These are phyloP conservation scores for Coprinellus micaceus DNA, from an alignment of 768 basidiomycete genomes.

Conservation along the genomic window DNA sequence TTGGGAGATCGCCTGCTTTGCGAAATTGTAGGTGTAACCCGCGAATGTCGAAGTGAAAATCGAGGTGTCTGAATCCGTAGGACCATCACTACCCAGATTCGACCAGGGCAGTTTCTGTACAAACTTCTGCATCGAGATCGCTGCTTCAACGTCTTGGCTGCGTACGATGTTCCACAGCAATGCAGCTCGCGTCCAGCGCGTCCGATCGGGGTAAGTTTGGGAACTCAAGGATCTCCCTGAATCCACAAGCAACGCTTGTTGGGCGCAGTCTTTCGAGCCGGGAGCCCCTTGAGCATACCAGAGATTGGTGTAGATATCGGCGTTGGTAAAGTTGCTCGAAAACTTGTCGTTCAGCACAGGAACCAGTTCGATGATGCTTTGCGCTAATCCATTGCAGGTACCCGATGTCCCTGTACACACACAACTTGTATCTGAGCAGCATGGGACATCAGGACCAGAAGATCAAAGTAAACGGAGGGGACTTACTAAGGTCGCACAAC, in stretches of 20 bases:
- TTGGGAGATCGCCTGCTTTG: conserved; percentile 45
- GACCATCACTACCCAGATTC: conserved; percentile 38
- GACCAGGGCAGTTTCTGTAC: conserved; percentile 49
- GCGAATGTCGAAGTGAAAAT: conserved; percentile 40
- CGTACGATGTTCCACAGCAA: conserved; percentile 58
- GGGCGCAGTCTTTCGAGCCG: conserved; percentile 42
- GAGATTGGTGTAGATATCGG: conserved; percentile 43
- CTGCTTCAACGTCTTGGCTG: conserved; percentile 41
- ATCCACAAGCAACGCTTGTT: conserved; percentile 54
- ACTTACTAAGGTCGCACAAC: conserved; percentile 55
- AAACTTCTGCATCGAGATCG: conserved; percentile 41
- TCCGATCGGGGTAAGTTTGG: conserved; percentile 42
- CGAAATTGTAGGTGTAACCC: conserved; percentile 61
- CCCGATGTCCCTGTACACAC: conserved; percentile 45
- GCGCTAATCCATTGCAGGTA: conserved; percentile 49
- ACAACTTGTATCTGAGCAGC: conserved; percentile 54
- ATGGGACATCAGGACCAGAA: conserved; percentile 5
- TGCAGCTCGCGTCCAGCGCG: conserved; percentile 55
- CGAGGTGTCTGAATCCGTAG: conserved; percentile 27
- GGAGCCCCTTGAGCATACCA: conserved; percentile 48
- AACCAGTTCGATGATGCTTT: conserved; percentile 45
- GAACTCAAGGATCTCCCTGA: conserved; percentile 43
- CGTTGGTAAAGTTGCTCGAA: conserved; percentile 39
- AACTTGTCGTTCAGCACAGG: conserved; percentile 49
- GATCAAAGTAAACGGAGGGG: background rate